Evolutionary conservation across 371 early-diverging fungal species (phyloP).

Genomic region (Dentiscutata heterogama): DNA sequence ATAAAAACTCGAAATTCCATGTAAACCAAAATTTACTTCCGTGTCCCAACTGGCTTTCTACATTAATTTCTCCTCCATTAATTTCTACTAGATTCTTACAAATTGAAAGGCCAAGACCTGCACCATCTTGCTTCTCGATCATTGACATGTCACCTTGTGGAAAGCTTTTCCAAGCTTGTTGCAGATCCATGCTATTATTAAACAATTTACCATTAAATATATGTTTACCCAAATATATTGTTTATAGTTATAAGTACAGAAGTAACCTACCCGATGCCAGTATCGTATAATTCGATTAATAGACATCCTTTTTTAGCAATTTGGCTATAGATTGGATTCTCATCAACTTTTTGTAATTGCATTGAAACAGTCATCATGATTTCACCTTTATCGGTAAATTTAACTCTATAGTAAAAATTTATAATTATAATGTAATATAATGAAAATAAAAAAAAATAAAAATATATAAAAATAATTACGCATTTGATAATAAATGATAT

Average conservation of each 20-base stretch:
- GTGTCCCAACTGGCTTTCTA: conserved; percentile 43
- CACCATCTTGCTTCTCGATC: conserved; percentile 53
- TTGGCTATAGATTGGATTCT: too few relatives aligned
- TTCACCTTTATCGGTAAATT: conserved; percentile 35
- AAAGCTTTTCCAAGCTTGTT: conserved; percentile 47
- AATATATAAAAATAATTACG: background rate
- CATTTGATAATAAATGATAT: too few relatives aligned
- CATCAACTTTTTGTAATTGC: too few relatives aligned
- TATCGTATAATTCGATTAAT: conserved; percentile 40
- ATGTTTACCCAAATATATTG: background rate
- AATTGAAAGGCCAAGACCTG: conserved; percentile 53
- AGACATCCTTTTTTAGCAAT: background rate
- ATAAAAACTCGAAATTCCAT: conserved; percentile 49
- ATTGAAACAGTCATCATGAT: conserved; percentile 1
- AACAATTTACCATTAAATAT: too few relatives aligned
- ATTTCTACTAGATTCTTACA: too few relatives aligned
- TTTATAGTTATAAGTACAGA: background rate
- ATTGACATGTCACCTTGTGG: too few relatives aligned
- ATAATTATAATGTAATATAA: background rate
- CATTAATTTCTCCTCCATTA: too few relatives aligned
- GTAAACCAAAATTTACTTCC: conserved; percentile 57
- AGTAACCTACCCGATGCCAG: conserved; percentile 42
- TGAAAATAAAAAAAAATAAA: too few relatives aligned
- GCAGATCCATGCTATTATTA: conserved; percentile 51
- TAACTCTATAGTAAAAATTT: conserved; percentile 8